A percentile compares a stretch with the other conserved stretches of the same genome.
These are phyloP conservation scores for Colletotrichum theobromicola DNA, from an alignment of 2,329 filamentous ascomycete species.

Conservation along the genomic window DNA sequence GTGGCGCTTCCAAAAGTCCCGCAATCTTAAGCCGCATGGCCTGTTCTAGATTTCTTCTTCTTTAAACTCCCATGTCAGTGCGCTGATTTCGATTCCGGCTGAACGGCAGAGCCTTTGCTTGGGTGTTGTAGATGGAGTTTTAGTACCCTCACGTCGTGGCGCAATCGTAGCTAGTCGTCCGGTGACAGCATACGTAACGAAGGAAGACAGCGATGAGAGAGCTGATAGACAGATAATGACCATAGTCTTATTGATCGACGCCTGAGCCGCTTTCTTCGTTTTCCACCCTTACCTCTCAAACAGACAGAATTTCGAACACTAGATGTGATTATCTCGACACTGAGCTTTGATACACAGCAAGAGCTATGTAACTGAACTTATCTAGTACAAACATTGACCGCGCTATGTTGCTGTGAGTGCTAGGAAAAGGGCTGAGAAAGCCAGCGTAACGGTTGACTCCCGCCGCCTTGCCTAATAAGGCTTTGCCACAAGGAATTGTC, in stretches of 20 bases:
- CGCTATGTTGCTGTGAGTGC: not conserved
- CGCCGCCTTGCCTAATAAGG: too few relatives aligned
- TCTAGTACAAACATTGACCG: accelerated
- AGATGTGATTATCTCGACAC: not conserved
- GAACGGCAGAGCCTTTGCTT: not conserved
- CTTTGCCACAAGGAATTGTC: too few relatives aligned
- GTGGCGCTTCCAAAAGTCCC: not conserved
- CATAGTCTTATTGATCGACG: not conserved
- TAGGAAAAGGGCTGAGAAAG: too few relatives aligned
- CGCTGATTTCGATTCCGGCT: not conserved
- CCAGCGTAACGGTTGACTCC: too few relatives aligned
- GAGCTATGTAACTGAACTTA: accelerated
- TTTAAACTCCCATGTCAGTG: not conserved
- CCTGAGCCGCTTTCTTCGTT: too few relatives aligned
- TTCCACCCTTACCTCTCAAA: too few relatives aligned
- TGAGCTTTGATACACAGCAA: not conserved
- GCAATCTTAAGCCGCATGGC: not conserved
- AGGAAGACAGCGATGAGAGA: too few relatives aligned
- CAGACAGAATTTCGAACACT: not conserved
- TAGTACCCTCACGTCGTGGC: not conserved
- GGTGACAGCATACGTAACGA: not conserved
- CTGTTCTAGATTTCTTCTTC: not conserved
- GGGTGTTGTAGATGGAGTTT: not conserved
- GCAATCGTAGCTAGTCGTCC: not conserved
- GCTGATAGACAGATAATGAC: not conserved